A percentile compares a stretch with the other conserved stretches of the same genome.
These are phyloP conservation scores for Cryptococcus wingfieldii DNA, from an alignment of 1,284 basidiomycete genomes.

Conservation along the genomic window DNA sequence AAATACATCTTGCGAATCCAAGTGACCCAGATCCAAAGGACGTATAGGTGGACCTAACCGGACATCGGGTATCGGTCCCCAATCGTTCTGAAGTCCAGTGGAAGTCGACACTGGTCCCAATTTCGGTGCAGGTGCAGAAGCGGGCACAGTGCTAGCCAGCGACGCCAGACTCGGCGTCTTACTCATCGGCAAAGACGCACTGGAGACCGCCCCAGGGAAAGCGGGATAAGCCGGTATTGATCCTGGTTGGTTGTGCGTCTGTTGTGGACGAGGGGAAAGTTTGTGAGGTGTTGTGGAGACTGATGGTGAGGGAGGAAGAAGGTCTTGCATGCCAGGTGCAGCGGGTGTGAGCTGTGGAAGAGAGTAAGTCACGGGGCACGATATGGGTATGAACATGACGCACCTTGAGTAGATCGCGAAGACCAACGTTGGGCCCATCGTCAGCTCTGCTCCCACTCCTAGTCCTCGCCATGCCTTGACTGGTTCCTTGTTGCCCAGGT, in stretches of 20 bases:
- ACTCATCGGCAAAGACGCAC: no score
- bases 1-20: constrained; percentile 65
- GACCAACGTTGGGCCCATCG: constrained; percentile 25
- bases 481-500: constrained; percentile 1
- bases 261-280: constrained; percentile 47
- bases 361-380: neutral
- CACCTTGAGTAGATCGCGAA: constrained; percentile 45
- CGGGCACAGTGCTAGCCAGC: no score
- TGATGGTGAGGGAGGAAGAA: constrained; percentile 72
- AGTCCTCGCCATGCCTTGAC: constrained; percentile 15
- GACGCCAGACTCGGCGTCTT: no score
- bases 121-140: no score
- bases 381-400: constrained; percentile 2
- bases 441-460: constrained; percentile 38
- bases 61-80: no score
- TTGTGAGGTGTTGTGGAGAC: constrained; percentile 36
- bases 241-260: constrained; percentile 6
- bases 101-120: no score
- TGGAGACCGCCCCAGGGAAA: neutral
- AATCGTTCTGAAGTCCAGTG: neutral
- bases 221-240: neutral
- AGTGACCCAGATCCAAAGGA: constrained; percentile 64
- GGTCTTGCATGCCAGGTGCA: constrained; percentile 52
- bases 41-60: constrained; percentile 51
- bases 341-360: constrained; percentile 33